Conservation (phyloP, 23 red algal genomes). For the Chondrus crispus region DNA sequence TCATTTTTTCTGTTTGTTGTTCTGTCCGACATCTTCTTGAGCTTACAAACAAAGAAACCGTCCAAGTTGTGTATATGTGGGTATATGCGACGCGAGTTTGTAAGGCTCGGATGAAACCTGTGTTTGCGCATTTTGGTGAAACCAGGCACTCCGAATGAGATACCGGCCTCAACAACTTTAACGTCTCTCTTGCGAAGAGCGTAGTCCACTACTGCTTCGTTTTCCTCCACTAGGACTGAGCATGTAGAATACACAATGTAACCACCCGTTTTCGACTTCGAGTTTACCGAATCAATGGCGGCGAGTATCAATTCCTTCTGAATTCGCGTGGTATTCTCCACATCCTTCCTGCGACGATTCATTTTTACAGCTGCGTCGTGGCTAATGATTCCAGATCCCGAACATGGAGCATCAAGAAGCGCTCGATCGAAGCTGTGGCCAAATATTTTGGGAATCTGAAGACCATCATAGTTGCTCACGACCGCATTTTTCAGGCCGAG, state of each 20-base stretch:
- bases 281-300: constrained; percentile 88
- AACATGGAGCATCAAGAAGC: constrained; percentile 95
- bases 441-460: constrained; percentile 63
- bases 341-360: constrained; percentile 60
- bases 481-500: constrained; percentile 85
- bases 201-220: constrained; percentile 95
- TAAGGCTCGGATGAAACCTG: constrained; percentile 76
- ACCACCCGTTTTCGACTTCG: constrained; percentile 68
- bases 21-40: constrained; percentile 65
- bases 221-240: constrained; percentile 96
- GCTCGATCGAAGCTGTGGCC: constrained; percentile 81
- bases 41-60: constrained; percentile 98
- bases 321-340: constrained; percentile 65
- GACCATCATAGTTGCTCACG: constrained; percentile 86
- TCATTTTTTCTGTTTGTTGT: background rate
- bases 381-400: constrained; percentile 92
- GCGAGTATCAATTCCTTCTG: constrained; percentile 95
- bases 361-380: constrained; percentile 89
- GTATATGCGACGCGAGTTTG: constrained; percentile 66
- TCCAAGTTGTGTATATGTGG: constrained; percentile 99
- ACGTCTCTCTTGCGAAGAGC: constrained; percentile 83
- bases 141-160: constrained; percentile 89
- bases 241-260: constrained; percentile 99
- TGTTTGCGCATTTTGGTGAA: constrained; percentile 73
- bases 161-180: constrained; percentile 74